These are phyloP conservation scores for Phytophthora brassicae DNA, from an alignment of 352 stramenopile species.

Conservation along the genomic window DNA sequence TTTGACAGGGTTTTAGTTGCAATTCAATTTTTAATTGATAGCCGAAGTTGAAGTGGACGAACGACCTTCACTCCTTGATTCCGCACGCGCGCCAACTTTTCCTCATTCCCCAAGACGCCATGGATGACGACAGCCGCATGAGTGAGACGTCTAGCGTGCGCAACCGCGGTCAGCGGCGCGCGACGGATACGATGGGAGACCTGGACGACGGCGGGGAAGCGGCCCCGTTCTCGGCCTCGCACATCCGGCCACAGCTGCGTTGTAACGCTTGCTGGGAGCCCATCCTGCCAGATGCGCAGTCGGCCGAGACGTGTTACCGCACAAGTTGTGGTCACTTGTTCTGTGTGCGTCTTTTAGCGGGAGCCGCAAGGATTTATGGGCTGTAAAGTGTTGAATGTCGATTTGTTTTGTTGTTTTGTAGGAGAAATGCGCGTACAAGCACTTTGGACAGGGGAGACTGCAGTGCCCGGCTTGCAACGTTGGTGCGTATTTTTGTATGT, in stretches of 20 bases:
- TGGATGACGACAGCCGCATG: constrained; percentile 68
- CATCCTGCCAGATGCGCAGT: constrained; percentile 60
- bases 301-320: constrained; percentile 77
- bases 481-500: constrained; percentile 30
- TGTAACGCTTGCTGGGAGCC: constrained; percentile 82
- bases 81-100: constrained; percentile 1
- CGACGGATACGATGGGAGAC: constrained; percentile 36
- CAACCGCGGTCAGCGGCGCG: constrained; percentile 38
- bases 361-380: not conserved
- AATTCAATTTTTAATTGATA: constrained; percentile 32
- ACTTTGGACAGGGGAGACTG: constrained; percentile 66
- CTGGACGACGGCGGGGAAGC: constrained; percentile 44
- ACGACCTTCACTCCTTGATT: constrained; percentile 42
- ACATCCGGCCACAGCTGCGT: constrained; percentile 62
- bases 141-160: constrained; percentile 73
- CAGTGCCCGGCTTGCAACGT: constrained; percentile 61
- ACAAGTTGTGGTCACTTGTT: constrained; percentile 79
- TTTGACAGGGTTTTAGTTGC: not conserved
- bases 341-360: constrained; percentile 33
- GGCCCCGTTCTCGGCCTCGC: constrained; percentile 10
- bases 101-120: constrained; percentile 30
- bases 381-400: not conserved
- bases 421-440: constrained; percentile 88
- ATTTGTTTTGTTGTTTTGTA: constrained; percentile 13
- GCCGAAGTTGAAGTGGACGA: constrained; percentile 48